phyloP scores from a whole-genome alignment of 441 rosid genomes.

The Croton setiger region DNA sequence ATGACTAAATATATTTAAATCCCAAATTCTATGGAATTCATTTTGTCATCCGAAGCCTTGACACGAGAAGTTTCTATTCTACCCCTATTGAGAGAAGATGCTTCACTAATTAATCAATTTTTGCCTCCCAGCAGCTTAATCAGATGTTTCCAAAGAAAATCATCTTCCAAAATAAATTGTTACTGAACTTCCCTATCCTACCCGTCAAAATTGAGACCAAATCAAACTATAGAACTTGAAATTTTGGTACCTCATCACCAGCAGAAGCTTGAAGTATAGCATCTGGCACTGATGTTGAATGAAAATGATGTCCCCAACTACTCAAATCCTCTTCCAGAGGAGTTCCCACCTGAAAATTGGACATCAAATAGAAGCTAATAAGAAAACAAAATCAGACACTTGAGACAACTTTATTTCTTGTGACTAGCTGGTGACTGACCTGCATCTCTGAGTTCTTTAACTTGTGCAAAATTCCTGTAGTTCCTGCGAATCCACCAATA shows the following conservation, averaged over 20 bases:
- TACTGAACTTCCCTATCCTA: background rate
- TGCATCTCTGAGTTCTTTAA: conserved; percentile 83
- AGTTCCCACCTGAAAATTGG: conserved; percentile 63
- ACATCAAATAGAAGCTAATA: background rate
- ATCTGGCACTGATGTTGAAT: conserved; percentile 76
- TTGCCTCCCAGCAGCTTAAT: background rate
- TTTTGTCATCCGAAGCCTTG: too few species aligned
- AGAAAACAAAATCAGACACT: conserved; percentile 1
- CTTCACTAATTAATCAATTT: background rate
- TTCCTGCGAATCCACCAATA: conserved; percentile 84
- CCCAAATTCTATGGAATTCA: too few species aligned
- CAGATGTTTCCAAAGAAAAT: background rate
- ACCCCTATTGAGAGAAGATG: background rate
- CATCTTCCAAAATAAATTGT: background rate
- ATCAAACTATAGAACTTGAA: conserved; percentile 9
- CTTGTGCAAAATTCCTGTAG: conserved; percentile 62
- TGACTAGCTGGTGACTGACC: conserved; percentile 35
- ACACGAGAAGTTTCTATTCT: too few species aligned
- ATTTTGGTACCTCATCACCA: conserved; percentile 69
- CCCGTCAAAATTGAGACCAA: background rate
- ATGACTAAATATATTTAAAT: too few species aligned
- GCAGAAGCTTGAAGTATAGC: conserved; percentile 82
- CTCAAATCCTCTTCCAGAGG: conserved; percentile 89
- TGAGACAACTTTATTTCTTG: conserved; percentile 4
- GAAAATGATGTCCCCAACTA: conserved; percentile 93